Base-by-base conservation (phyloP, 75 land plant genomes). In the Picea sitchensis region DNA sequence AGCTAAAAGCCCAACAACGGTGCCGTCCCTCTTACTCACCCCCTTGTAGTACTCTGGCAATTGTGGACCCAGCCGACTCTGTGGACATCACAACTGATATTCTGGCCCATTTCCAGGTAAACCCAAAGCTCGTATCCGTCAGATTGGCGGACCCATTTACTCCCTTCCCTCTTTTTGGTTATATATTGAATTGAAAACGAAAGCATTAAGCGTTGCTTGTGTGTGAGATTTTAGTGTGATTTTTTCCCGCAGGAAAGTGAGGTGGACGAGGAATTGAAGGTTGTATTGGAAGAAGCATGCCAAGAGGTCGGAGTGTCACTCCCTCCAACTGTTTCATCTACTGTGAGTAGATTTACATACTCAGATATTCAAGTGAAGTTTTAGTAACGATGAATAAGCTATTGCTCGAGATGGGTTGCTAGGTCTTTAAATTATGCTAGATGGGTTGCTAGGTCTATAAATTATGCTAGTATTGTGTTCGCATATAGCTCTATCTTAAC, bases 201-300 rank as follows among this genome's bases (percentile, higher is more conserved):
- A 51, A 51, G 12, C 54, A 8, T 51, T 51, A 51, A 47, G 54
- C 12, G 11, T 51, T 51, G 54, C 54, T 51, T 8, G 54, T 8
- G 54, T 9, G 11, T 0, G 54, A 23, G 15, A n/a, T n/a, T n/a
- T 73, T 32, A 18, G 34, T 14, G 17, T 77, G n/a, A 18, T 0
- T 58, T 21, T 76, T 34, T 8, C 23, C 60, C 79, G 0, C 80
- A 86, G 87, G 86, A 79, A 17, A 80, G 82, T 56, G 87, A 86
- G 68, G 87, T 79, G 30, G 87, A 76, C 36, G 31, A 62, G 58
- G 86, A 86, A 76, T 69, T 86, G 76, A 84, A 60, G 32, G 77
- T 75, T 20, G 86, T 76, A 30, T 51, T 86, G 63, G 86, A 86
- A 78, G 87, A 86, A 51, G 82, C 87, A 2, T 79, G 82, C 60